Evolutionary conservation across 805 yeast species (phyloP), one percentile per base, ranked within the genome.

Genomic region (Kazachstania psychrophila): DNA sequence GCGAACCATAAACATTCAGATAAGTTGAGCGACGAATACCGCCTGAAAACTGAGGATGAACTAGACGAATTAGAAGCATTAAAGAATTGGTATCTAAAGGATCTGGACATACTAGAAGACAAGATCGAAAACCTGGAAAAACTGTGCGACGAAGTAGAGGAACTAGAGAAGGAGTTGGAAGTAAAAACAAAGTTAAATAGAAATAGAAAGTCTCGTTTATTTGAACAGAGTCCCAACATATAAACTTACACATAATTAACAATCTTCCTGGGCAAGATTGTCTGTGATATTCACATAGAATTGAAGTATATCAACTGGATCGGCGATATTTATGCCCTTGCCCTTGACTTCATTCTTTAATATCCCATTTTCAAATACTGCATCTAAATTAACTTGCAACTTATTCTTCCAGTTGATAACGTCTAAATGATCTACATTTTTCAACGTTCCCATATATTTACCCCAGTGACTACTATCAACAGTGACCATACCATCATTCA

Each of bases 401-500:
- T 66, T 52, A 48, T 77, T 79, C 33, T 78, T 72, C 94, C 95
- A 80, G 52, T 87, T 88, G 34, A 87, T 84, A 41, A 86, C 62
- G 55, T 88, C 95, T 41, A 85, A 63, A 60, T 87, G 96, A 58
- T 87, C 95, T 3, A 81, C 85, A 44, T 77, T 70, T 28, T 74
- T 74, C 24, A 88, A 56, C 0, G 92, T 82, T 0, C 96, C 96
- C 45, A 77, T 54, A 57, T 82, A 84, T 31, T 74, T 61, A 0
- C 96, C 96, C 95, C 96, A 87, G 49, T 71, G 72, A 1, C 94
- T 65, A 40, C 92, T 81, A 26, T 66, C 62, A 2, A 85, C 79
- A 42, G 89, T 79, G 2, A 87, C 94, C 64, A 88, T 59, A 0
- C 96, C 96, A 60, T 87, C 96, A 54, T 85, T 87, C 13, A 72